Conservation (phyloP, 352 stramenopile species). For the Albugo candida region DNA sequence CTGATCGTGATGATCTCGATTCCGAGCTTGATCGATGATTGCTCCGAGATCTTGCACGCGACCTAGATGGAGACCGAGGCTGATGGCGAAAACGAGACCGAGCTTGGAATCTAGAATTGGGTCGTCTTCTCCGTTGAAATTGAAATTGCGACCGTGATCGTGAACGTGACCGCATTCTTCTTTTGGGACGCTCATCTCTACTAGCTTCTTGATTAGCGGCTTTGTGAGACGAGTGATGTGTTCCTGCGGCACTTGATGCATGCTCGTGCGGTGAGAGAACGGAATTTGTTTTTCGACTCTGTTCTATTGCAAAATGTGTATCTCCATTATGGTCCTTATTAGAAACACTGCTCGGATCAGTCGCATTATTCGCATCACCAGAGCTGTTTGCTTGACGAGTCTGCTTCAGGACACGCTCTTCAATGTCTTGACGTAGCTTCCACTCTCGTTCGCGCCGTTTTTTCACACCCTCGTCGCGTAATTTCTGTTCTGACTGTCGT, state of each 20-base stretch:
- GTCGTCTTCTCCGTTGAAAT: neutral
- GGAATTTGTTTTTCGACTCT: neutral
- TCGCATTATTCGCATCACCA: neutral
- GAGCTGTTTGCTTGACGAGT: neutral
- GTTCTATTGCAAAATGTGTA: slow-evolving; percentile 1
- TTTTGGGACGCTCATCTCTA: slow-evolving; percentile 4
- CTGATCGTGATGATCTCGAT: slow-evolving; percentile 5
- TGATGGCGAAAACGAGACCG: slow-evolving; percentile 3
- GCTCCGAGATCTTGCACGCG: slow-evolving; percentile 12
- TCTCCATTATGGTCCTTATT: slow-evolving; percentile 9
- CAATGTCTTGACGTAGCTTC: slow-evolving; percentile 42
- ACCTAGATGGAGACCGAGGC: slow-evolving; percentile 3
- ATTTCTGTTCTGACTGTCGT: slow-evolving; percentile 53
- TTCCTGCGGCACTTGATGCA: neutral
- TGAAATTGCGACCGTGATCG: slow-evolving; percentile 4
- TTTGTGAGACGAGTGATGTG: neutral
- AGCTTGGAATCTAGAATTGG: neutral
- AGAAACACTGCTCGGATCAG: slow-evolving; percentile 2
- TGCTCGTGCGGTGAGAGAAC: neutral
- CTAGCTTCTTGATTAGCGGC: neutral
- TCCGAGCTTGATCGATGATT: slow-evolving; percentile 21
- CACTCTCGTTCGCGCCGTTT: slow-evolving; percentile 57
- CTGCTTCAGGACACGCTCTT: slow-evolving; percentile 10
- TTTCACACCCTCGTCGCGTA: slow-evolving; percentile 40
- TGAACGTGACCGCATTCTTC: slow-evolving; percentile 18